Percentiles rank a stretch among this genome's conserved stretches.
phyloP scores from a whole-genome alignment of 768 basidiomycete genomes.

The Podaxis sp. region DNA sequence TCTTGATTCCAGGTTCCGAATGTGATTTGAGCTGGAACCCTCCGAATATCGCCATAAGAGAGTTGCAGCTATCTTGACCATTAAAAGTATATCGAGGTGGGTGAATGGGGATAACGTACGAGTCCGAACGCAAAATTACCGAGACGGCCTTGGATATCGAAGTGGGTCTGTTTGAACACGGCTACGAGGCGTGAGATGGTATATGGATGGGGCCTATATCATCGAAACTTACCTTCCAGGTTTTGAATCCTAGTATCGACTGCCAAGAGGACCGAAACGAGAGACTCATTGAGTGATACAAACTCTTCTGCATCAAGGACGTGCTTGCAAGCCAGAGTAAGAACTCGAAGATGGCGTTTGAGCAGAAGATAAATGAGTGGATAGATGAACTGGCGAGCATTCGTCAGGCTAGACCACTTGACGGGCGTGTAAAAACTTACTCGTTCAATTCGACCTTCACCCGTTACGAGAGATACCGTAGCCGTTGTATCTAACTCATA shows the following conservation, averaged over 20 bases:
- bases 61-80: constrained; percentile 23
- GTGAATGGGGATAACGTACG: constrained; percentile 16
- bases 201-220: neutral
- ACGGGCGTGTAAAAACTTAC: constrained; percentile 16
- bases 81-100: neutral
- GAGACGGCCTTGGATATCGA: constrained; percentile 27
- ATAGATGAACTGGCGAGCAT: constrained; percentile 23
- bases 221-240: constrained; percentile 22
- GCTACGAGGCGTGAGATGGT: constrained; percentile 15
- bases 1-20: constrained; percentile 23
- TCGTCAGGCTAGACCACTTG: neutral
- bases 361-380: constrained; percentile 30
- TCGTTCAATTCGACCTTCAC: constrained; percentile 30
- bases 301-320: constrained; percentile 29
- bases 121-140: constrained; percentile 33
- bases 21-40: constrained; percentile 25
- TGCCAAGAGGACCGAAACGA: constrained; percentile 24
- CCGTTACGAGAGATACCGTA: constrained; percentile 29
- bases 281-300: constrained; percentile 22
- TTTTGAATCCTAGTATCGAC: constrained; percentile 27
- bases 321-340: constrained; percentile 28
- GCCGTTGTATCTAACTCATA: constrained; percentile 29
- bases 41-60: constrained; percentile 28
- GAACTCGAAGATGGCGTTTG: constrained; percentile 26
- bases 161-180: constrained; percentile 30